Evolutionary conservation across 2,329 filamentous ascomycete genomes (phyloP).

Genomic region (Pseudocercospora fuligena): DNA sequence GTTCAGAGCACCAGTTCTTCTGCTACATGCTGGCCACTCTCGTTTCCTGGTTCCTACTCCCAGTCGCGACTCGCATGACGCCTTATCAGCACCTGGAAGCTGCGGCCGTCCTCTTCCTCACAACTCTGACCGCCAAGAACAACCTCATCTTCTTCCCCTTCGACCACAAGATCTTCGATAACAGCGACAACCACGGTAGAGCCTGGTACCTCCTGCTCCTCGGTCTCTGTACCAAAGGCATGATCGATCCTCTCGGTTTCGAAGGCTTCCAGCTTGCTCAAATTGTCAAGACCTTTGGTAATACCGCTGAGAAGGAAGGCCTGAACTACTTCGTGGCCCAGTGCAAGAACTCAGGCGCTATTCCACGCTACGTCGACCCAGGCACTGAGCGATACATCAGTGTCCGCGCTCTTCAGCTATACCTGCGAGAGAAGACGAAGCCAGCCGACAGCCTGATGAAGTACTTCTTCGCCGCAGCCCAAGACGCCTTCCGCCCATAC

Average conservation of each 20-base stretch:
- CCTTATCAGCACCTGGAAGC: not conserved
- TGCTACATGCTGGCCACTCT: constrained; percentile 4
- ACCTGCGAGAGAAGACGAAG: not conserved
- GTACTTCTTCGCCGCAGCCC: not conserved
- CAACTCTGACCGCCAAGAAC: not conserved
- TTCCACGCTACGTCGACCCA: constrained; percentile 2
- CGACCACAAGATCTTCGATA: not conserved
- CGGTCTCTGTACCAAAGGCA: not conserved
- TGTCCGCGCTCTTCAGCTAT: not conserved
- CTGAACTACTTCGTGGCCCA: not conserved
- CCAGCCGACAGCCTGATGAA: not conserved
- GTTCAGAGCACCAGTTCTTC: not conserved
- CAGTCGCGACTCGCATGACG: not conserved
- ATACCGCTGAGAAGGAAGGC: not conserved
- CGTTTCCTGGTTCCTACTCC: not conserved
- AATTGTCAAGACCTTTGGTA: not conserved
- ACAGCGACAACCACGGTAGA: not conserved
- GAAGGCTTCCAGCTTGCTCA: not conserved
- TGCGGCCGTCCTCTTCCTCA: not conserved
- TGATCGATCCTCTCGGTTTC: not conserved
- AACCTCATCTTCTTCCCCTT: not conserved
- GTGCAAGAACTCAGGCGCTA: not conserved
- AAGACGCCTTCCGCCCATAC: not conserved
- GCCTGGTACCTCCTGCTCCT: not conserved
- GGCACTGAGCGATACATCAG: not conserved